A percentile compares a stretch with the other conserved stretches of the same genome.
Evolutionary conservation across 2,329 filamentous ascomycete genomes (phyloP).

Genomic region (Talaromyces sp.): DNA sequence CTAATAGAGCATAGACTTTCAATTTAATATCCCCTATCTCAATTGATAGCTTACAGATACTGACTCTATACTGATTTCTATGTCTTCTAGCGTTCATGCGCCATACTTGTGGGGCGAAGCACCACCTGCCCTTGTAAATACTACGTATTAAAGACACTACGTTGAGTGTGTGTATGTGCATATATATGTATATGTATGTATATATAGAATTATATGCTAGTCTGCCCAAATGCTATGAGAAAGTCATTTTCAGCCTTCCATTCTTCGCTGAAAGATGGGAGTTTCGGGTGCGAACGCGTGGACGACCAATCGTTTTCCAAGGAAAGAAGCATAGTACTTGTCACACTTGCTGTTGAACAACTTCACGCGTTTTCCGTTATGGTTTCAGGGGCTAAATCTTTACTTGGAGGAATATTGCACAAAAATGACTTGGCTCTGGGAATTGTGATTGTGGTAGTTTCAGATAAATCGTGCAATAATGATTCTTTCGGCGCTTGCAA

Average conservation of each 20-base stretch:
- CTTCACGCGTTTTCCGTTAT: conserved; percentile 68
- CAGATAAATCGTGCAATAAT: too few relatives aligned
- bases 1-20: too few relatives aligned
- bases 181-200: too few relatives aligned
- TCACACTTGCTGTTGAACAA: conserved; percentile 67
- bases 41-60: too few relatives aligned
- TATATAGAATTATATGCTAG: background rate
- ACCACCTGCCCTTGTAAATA: too few relatives aligned
- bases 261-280: conserved; percentile 65
- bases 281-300: conserved; percentile 81
- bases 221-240: conserved; percentile 67
- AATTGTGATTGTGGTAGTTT: background rate
- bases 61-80: too few relatives aligned
- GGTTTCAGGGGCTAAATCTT: conserved; percentile 72
- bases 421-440: background rate
- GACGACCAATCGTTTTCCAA: conserved; percentile 68
- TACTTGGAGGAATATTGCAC: conserved; percentile 22
- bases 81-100: too few relatives aligned
- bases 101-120: too few relatives aligned
- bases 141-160: too few relatives aligned
- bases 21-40: too few relatives aligned
- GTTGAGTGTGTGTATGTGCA: background rate
- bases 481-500: too few relatives aligned
- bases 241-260: conserved; percentile 73
- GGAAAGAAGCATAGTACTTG: conserved; percentile 62